Conservation (phyloP, 495 filamentous ascomycete genomes). For the Neurospora intermedia region DNA sequence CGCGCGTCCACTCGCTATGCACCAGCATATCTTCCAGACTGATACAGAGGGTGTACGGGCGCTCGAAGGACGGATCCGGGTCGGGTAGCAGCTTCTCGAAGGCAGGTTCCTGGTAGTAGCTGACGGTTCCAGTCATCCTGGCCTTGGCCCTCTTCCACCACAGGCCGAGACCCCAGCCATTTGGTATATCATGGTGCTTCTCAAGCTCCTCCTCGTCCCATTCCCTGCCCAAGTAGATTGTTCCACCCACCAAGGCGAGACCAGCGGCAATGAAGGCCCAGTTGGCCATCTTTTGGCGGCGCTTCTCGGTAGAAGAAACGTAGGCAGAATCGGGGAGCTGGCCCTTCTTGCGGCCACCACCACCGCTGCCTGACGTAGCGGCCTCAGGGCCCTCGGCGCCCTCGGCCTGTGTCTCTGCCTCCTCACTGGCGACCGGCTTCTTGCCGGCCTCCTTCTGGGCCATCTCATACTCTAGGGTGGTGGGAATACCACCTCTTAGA, state of each 20-base stretch:
- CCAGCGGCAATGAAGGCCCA: constrained; percentile 41
- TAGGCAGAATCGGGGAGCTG: constrained; percentile 76
- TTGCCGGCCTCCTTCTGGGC: constrained; percentile 11
- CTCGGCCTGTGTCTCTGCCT: not conserved
- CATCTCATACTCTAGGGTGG: constrained; percentile 67
- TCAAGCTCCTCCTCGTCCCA: constrained; percentile 69
- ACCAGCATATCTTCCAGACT: constrained; percentile 89
- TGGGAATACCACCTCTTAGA: constrained; percentile 83
- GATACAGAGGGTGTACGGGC: constrained; percentile 87
- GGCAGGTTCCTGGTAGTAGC: constrained; percentile 92
- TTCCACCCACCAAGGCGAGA: constrained; percentile 18
- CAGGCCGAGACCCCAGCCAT: constrained; percentile 45
- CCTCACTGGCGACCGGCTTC: not conserved
- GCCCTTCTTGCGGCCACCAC: constrained; percentile 36
- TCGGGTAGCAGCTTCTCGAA: constrained; percentile 92
- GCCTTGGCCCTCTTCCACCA: constrained; percentile 73
- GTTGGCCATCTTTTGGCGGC: constrained; percentile 59
- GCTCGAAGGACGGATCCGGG: constrained; percentile 64
- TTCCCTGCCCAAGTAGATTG: constrained; percentile 65
- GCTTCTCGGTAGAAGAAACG: constrained; percentile 78
- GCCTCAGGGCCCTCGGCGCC: constrained; percentile 28
- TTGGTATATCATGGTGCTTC: constrained; percentile 56
- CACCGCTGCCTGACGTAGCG: constrained; percentile 32
- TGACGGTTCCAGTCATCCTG: constrained; percentile 58
- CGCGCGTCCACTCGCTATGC: constrained; percentile 84